phyloP scores from a whole-genome alignment of 2,329 filamentous ascomycete genomes.

The Fusarium papillatum region DNA sequence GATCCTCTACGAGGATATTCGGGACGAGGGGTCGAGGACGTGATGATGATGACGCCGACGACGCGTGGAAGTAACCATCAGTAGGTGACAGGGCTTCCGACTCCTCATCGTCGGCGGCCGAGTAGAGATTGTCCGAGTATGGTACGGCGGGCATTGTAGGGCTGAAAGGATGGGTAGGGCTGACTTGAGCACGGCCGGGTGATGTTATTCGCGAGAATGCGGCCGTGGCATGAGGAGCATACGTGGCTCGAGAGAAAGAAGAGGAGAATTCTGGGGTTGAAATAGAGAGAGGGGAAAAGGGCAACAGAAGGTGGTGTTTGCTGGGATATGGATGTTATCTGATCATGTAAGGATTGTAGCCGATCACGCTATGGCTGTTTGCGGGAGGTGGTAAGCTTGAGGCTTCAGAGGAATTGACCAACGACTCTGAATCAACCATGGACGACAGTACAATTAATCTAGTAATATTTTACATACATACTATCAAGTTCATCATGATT shows the following conservation, averaged over 20 bases:
- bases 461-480: background rate
- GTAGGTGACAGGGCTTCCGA: conserved; percentile 60
- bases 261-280: background rate
- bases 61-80: conserved; percentile 65
- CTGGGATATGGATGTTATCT: conserved; percentile 8
- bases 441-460: background rate
- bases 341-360: conserved; percentile 20
- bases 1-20: conserved; percentile 63
- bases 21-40: conserved; percentile 56
- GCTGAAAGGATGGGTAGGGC: conserved; percentile 19
- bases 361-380: conserved; percentile 31
- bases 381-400: background rate
- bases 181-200: conserved; percentile 1
- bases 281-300: conserved; percentile 16
- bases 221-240: background rate
- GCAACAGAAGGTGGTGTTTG: conserved; percentile 8
- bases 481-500: background rate
- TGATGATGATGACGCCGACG: conserved; percentile 44
- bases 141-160: conserved; percentile 57
- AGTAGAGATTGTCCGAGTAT: conserved; percentile 64
- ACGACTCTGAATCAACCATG: background rate
- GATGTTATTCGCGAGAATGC: background rate
- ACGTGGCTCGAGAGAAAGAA: background rate
- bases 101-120: conserved; percentile 55
- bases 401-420: background rate